Conservation (phyloP, 2,329 filamentous ascomycete species). For the Teratosphaeria nubilosa region DNA sequence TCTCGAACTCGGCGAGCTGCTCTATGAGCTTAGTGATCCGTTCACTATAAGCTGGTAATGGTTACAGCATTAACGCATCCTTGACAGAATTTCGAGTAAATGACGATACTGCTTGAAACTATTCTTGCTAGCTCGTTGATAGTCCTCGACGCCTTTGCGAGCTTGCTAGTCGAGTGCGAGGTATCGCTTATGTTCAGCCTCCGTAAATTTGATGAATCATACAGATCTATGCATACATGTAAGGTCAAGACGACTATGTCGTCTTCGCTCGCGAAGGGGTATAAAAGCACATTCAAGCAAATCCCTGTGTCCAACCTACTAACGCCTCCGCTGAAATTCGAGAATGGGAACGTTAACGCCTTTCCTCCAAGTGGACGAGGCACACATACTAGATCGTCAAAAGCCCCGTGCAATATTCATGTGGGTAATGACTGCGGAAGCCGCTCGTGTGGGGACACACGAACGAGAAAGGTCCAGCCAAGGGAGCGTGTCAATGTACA, state of each 20-base stretch:
- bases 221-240: neutral
- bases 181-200: constrained; percentile 68
- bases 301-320: neutral
- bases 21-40: constrained; percentile 61
- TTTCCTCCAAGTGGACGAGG: neutral
- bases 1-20: constrained; percentile 46
- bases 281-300: neutral
- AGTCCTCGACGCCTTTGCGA: constrained; percentile 48
- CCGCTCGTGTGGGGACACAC: neutral
- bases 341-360: neutral
- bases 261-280: neutral
- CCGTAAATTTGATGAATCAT: constrained; percentile 25
- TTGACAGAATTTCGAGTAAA: constrained; percentile 69
- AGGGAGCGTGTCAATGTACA: neutral
- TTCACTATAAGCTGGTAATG: constrained; percentile 76
- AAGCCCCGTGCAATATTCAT: neutral
- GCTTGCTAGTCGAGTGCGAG: constrained; percentile 66
- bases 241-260: neutral
- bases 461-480: neutral
- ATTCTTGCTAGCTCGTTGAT: constrained; percentile 11
- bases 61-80: constrained; percentile 77
- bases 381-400: neutral
- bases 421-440: neutral
- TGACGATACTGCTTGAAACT: constrained; percentile 53
- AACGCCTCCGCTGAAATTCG: neutral